Evolutionary conservation across 768 basidiomycete genomes (phyloP).

Genomic region (Pisolithus marmoratus): DNA sequence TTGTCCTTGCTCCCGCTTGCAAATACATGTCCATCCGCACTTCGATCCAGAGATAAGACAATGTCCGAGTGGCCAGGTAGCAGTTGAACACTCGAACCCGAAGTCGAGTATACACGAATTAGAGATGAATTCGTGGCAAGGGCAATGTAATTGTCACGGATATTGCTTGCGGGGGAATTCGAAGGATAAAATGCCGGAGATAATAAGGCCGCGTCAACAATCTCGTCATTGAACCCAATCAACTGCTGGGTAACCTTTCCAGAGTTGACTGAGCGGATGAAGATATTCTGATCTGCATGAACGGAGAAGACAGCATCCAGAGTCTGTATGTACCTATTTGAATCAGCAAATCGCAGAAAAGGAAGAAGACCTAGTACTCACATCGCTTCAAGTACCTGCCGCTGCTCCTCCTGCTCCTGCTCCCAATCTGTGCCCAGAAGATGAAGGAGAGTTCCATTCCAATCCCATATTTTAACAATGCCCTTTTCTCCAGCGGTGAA

Average conservation of each 20-base stretch:
- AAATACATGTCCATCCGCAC: conserved; percentile 63
- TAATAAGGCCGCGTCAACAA: conserved; percentile 84
- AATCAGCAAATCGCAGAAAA: conserved; percentile 11
- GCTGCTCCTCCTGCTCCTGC: conserved; percentile 67
- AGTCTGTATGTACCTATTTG: conserved; percentile 59
- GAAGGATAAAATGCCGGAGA: conserved; percentile 33
- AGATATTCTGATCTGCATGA: conserved; percentile 96
- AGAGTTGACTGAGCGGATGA: conserved; percentile 78
- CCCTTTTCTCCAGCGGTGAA: conserved; percentile 94
- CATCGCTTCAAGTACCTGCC: conserved; percentile 80
- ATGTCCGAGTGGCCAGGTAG: conserved; percentile 89
- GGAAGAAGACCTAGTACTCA: conserved; percentile 38
- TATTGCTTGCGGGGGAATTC: conserved; percentile 13
- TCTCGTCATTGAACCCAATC: conserved; percentile 97
- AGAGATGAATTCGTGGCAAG: conserved; percentile 97
- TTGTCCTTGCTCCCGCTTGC: conserved; percentile 91
- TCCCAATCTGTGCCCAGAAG: conserved; percentile 45
- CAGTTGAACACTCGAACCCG: conserved; percentile 75
- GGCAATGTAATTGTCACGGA: conserved; percentile 70
- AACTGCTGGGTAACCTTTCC: conserved; percentile 68
- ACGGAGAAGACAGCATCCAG: conserved; percentile 68
- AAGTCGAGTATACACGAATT: conserved; percentile 80
- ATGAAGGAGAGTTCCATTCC: conserved; percentile 54
- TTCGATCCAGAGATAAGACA: conserved; percentile 78
- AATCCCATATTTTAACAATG: conserved; percentile 81